Conservation (phyloP, 805 yeast species). For the Saturnispora quitensis region DNA sequence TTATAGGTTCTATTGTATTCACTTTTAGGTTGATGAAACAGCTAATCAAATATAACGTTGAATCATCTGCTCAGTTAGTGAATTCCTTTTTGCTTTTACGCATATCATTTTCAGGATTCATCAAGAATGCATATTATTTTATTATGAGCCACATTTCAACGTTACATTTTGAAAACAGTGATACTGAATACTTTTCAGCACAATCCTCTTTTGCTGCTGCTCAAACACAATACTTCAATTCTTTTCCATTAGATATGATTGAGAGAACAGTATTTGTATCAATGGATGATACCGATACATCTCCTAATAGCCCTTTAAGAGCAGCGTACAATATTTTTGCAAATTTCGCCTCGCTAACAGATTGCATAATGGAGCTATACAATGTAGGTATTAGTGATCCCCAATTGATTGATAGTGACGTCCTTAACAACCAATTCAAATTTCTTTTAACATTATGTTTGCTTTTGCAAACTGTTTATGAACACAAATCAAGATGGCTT, state of each 20-base stretch:
- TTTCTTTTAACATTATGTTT: conserved; percentile 13
- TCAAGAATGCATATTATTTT: not conserved
- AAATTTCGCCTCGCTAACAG: not conserved
- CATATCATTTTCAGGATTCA: not conserved
- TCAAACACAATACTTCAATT: not conserved
- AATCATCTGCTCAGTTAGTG: not conserved
- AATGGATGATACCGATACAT: not conserved
- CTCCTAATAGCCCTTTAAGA: not conserved
- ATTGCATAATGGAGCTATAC: conserved; percentile 11
- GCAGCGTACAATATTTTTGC: not conserved
- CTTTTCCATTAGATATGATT: not conserved
- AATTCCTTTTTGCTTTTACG: not conserved
- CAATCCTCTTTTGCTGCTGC: not conserved
- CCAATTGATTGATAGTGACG: conserved; percentile 11
- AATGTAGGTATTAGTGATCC: conserved; percentile 6
- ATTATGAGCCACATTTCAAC: not conserved
- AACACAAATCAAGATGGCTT: not conserved
- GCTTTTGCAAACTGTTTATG: conserved; percentile 13
- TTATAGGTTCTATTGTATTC: not conserved
- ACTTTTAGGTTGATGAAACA: conserved; percentile 2
- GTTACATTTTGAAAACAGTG: not conserved
- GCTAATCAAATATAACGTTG: not conserved
- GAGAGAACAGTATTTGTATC: not conserved
- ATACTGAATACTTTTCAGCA: not conserved
- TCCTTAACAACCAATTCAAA: conserved; percentile 14